Evolutionary conservation across 139 green algal genomes (phyloP).

Genomic region (Tetradesmus lagerheimii): DNA sequence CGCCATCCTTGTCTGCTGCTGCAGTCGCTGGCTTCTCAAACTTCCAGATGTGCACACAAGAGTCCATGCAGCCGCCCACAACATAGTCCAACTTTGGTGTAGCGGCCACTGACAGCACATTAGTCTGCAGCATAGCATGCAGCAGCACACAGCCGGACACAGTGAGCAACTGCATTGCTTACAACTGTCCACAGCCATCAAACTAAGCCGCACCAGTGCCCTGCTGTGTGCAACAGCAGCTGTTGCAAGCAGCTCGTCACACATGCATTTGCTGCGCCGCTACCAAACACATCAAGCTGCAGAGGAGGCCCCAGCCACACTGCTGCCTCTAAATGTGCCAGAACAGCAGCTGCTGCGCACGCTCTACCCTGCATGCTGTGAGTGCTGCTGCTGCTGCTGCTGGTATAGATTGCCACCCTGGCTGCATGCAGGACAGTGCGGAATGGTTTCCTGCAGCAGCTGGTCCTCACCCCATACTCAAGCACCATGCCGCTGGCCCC

Average conservation of each 20-base stretch:
- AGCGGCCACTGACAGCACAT: constrained; percentile 20
- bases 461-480: constrained; percentile 32
- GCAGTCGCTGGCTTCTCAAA: not conserved
- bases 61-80: constrained; percentile 45
- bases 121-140: not conserved
- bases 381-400: too few relatives aligned
- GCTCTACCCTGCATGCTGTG: too few relatives aligned
- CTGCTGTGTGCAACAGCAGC: not conserved
- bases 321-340: too few relatives aligned
- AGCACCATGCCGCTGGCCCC: constrained; percentile 18
- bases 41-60: constrained; percentile 37
- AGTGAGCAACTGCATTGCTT: too few relatives aligned
- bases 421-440: too few relatives aligned
- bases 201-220: not conserved
- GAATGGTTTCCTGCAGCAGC: too few relatives aligned
- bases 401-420: too few relatives aligned
- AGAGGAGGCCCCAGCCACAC: too few relatives aligned
- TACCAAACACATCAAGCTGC: not conserved
- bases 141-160: too few relatives aligned
- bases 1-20: not conserved
- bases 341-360: too few relatives aligned
- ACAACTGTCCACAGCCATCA: not conserved
- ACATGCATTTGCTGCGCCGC: not conserved
- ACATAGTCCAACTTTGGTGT: constrained; percentile 19
- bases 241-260: not conserved